phyloP scores from a whole-genome alignment of 176 grass and related monocot genomes.

The Pharus latifolius region DNA sequence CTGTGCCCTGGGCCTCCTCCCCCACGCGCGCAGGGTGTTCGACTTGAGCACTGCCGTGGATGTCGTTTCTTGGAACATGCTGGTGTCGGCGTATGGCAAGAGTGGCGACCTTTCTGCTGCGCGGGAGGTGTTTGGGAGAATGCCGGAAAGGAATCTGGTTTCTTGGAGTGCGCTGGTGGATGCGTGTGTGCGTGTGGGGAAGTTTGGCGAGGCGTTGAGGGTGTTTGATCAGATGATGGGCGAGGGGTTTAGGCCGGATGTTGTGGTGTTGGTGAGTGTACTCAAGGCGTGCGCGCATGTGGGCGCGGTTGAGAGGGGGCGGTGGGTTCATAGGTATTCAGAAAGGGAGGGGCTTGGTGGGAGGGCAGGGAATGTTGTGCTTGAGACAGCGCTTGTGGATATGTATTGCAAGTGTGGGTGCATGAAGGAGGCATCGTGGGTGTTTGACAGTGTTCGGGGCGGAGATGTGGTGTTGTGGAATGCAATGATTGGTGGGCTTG shows the following conservation, averaged over 20 bases:
- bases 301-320: constrained; percentile 29
- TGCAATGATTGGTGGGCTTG: constrained; percentile 52
- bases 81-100: constrained; percentile 41
- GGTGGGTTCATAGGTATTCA: constrained; percentile 31
- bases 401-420: constrained; percentile 69
- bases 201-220: constrained; percentile 26
- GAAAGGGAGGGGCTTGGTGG: constrained; percentile 1
- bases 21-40: constrained; percentile 37
- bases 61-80: constrained; percentile 50
- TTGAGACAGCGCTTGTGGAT: constrained; percentile 43
- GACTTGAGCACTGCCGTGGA: constrained; percentile 20
- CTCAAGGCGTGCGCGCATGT: constrained; percentile 51
- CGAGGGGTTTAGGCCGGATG: constrained; percentile 26
- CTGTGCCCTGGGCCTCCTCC: constrained; percentile 22
- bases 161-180: constrained; percentile 56
- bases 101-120: constrained; percentile 17
- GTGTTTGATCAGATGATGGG: constrained; percentile 41
- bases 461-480: constrained; percentile 57
- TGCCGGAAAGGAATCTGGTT: constrained; percentile 39
- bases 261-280: constrained; percentile 35
- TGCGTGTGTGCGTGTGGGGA: constrained; percentile 2
- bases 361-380: constrained; percentile 22
- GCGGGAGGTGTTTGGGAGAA: constrained; percentile 39
- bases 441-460: constrained; percentile 16
- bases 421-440: constrained; percentile 33